Base-by-base conservation (phyloP, 176 grass and related monocot species). In the Oryza meridionalis region DNA sequence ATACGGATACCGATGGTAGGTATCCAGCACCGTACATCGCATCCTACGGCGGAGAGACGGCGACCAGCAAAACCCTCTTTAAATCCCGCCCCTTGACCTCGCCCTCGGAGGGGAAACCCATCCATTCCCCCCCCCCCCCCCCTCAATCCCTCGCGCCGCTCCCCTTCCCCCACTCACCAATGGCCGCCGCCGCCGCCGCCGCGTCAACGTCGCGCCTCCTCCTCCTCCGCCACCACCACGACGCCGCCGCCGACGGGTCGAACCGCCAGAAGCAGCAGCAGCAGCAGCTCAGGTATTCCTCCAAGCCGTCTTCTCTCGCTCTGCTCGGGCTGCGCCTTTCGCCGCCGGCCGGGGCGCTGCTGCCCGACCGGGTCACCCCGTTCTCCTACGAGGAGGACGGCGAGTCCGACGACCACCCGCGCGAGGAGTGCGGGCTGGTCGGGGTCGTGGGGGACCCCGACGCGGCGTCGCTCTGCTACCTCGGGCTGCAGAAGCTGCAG, bases 351-450 rank as follows among this genome's bases (percentile, higher is more conserved):
- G 22, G 26, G 53, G 77, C 73, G 67, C 65, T 90, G 65, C 72
- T 90, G 9, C 88, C 65, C 17, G 84, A 79, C 43, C 46, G 65
- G 61, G 49, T 72, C 8, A 67, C 77, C 47, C 87, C 69, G 1
- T 86, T 90, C 66, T 50, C 43, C 8, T 73, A 78, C 31, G 46
- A 15, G 46, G 46, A 80, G 0, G 83, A 90, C 17, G 50, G 9
- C 7, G 69, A 67, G 3, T 70, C 62, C 9, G 85, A 86, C 27
- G 90, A 92, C 72, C 89, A 92, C 83, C 93, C 90, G 11, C 90
- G 88, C 26, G 93, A 95, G 90, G 90, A 92, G 88, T 95, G 93
- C 85, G 90, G 93, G 21, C 83, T 95, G 7, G 76, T 95, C 7
- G 93, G 88, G 46, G 81, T 95, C 35, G 77, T 91, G 59, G 90